Evolutionary conservation across 345 rosid species (phyloP).

Genomic region (Populus deltoides): DNA sequence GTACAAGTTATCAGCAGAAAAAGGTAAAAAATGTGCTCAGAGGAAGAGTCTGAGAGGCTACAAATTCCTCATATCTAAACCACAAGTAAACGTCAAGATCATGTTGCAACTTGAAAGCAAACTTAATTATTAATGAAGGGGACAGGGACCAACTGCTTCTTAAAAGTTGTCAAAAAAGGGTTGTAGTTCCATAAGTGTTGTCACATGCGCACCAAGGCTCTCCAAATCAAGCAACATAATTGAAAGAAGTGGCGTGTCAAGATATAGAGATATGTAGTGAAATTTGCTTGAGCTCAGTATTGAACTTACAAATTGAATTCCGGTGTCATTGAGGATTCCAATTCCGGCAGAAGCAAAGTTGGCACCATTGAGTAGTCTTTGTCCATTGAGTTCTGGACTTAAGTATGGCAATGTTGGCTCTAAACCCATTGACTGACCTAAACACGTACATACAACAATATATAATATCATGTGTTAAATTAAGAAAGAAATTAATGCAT

Average conservation of each 20-base stretch:
- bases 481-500: neutral
- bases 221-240: too few relatives aligned
- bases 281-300: neutral
- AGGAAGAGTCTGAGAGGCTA: too few relatives aligned
- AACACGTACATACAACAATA: neutral
- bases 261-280: neutral
- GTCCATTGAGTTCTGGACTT: neutral
- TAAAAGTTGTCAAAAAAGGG: too few relatives aligned
- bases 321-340: constrained; percentile 4
- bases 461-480: neutral
- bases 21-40: too few relatives aligned
- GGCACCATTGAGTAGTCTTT: neutral
- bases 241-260: neutral
- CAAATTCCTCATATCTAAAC: too few relatives aligned
- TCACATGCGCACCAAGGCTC: too few relatives aligned
- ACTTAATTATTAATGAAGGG: too few relatives aligned
- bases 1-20: too few relatives aligned
- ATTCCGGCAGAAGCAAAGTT: constrained; percentile 5
- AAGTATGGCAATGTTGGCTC: neutral
- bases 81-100: too few relatives aligned
- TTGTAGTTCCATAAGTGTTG: too few relatives aligned
- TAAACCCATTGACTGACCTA: neutral
- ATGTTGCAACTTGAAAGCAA: too few relatives aligned
- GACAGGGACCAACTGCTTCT: too few relatives aligned
- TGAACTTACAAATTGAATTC: constrained; percentile 1